Percentiles rank a stretch among this genome's conserved stretches.
Conservation (phyloP, 805 yeast species). For the Ogataea philodendri region DNA sequence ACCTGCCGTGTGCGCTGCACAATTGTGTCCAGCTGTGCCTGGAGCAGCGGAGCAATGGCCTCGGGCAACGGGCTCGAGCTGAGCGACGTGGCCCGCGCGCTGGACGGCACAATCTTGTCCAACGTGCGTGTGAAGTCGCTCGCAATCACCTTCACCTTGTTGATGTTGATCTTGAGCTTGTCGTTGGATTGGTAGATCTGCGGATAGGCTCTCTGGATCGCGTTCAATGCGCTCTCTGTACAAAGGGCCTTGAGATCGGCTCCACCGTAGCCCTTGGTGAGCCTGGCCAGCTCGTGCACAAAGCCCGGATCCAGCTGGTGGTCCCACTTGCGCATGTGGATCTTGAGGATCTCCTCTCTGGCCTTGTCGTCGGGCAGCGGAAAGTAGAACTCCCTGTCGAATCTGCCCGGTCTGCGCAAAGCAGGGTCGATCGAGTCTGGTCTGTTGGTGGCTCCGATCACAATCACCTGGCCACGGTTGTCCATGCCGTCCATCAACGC, state of each 20-base stretch:
- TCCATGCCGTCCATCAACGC: slow-evolving; percentile 99
- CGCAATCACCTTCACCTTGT: slow-evolving; percentile 67
- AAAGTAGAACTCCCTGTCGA: slow-evolving; percentile 94
- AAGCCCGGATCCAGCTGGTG: slow-evolving; percentile 65
- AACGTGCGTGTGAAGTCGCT: slow-evolving; percentile 84
- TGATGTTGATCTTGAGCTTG: slow-evolving; percentile 71
- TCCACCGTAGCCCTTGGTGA: slow-evolving; percentile 97
- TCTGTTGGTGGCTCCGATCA: slow-evolving; percentile 96
- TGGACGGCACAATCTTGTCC: slow-evolving; percentile 86
- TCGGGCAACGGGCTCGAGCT: slow-evolving; percentile 79
- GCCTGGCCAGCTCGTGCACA: slow-evolving; percentile 61
- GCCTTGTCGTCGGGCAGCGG: slow-evolving; percentile 85
- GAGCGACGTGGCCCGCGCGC: slow-evolving; percentile 74
- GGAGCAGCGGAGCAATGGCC: slow-evolving; percentile 61
- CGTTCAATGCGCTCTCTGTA: slow-evolving; percentile 90
- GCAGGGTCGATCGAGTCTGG: slow-evolving; percentile 99
- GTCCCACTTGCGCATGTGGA: slow-evolving; percentile 87
- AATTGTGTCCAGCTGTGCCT: slow-evolving; percentile 47
- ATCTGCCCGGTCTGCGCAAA: slow-evolving; percentile 92
- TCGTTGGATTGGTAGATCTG: slow-evolving; percentile 80
- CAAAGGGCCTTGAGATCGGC: slow-evolving; percentile 93
- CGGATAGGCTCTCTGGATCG: slow-evolving; percentile 90
- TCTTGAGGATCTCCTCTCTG: slow-evolving; percentile 71
- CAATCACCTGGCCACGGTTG: slow-evolving; percentile 95
- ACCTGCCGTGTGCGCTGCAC: slow-evolving; percentile 49